Evolutionary conservation across 352 stramenopile species (phyloP), one percentile per base, ranked within the genome.

Genomic region (Vaucheria bursata): DNA sequence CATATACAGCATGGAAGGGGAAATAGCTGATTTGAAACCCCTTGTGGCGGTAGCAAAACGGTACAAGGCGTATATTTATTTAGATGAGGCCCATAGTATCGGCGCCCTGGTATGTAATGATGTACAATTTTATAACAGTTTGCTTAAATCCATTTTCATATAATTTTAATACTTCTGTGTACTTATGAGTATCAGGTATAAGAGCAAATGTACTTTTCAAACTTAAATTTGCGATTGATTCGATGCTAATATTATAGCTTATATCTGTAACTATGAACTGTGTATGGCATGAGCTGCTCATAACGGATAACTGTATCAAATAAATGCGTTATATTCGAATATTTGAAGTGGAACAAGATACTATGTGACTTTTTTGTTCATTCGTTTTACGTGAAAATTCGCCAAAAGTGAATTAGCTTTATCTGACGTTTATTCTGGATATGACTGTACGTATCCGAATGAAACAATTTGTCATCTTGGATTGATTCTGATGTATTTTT

Each of bases 1-100:
- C 74, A 89, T 98, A 5, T 99, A 99, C 83, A 97, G 91, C 36
- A 99, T 99, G 95, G 95, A 98, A 87, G 95, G 95, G 8, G 94
- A 98, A 84, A 86, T 97, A 32, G 92, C 91, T 68, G 91, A 93
- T 7, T 86, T 99, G 31, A 69, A 85, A 31, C 86, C 89, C 0
- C 91, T 99, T 82, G 85, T 92, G 0, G 85, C 88, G 45, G 80
- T 98, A 4, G 95, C 91, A 78, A 70, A 86, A 53, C 79, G 87
- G 6, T 91, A 88, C 72, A 88, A 75, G 3, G 93, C 93, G n/a
- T 91, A 88, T 72, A 75, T 98, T 3, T 91, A 98, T 80, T 90
- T 99, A 0, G 95, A 99, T 84, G 95, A 99, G 86, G 95, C 95
- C 5, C 95, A 99, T 86, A 91, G 49, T 32, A 90, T 88, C 25